phyloP scores from a whole-genome alignment of 2,329 filamentous ascomycete genomes.

The Aspergillus sp. region DNA sequence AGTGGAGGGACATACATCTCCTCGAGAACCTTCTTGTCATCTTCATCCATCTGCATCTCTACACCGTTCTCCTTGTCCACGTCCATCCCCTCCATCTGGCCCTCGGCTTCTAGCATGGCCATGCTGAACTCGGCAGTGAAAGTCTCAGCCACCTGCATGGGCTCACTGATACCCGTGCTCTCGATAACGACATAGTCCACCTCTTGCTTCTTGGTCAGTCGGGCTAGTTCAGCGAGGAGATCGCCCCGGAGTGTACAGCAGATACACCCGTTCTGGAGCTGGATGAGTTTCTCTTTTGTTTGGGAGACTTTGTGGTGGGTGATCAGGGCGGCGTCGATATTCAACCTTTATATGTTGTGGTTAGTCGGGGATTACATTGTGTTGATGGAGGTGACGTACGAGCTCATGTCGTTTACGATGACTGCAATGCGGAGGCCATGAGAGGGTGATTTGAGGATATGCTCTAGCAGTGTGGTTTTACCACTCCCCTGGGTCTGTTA shows the following conservation, averaged over 20 bases:
- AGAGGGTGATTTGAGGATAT: slow-evolving; percentile 63
- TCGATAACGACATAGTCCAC: slow-evolving; percentile 74
- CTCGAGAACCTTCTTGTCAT: slow-evolving; percentile 46
- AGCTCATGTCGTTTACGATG: slow-evolving; percentile 71
- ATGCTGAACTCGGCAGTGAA: slow-evolving; percentile 59
- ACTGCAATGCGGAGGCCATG: slow-evolving; percentile 70
- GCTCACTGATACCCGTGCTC: slow-evolving; percentile 70
- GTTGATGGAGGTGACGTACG: slow-evolving; percentile 37
- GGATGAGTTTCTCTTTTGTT: slow-evolving; percentile 64
- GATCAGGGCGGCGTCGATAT: slow-evolving; percentile 65
- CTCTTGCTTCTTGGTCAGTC: slow-evolving; percentile 59
- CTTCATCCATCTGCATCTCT: slow-evolving; percentile 33
- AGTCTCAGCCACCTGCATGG: slow-evolving; percentile 72
- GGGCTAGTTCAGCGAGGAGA: slow-evolving; percentile 67
- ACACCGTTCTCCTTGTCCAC: slow-evolving; percentile 39
- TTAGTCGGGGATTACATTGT: no score
- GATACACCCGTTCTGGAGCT: slow-evolving; percentile 72
- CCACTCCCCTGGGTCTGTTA: slow-evolving; percentile 58
- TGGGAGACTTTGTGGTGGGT: slow-evolving; percentile 58
- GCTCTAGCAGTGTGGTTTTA: slow-evolving; percentile 69
- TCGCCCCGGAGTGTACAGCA: slow-evolving; percentile 74
- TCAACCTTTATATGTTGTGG: slow-evolving; percentile 46
- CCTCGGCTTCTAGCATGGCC: slow-evolving; percentile 50
- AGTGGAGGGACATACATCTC: slow-evolving; percentile 43
- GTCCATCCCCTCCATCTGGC: slow-evolving; percentile 33